These are phyloP conservation scores for Noccaea caerulescens DNA, from an alignment of 345 rosid genomes.

Conservation along the genomic window DNA sequence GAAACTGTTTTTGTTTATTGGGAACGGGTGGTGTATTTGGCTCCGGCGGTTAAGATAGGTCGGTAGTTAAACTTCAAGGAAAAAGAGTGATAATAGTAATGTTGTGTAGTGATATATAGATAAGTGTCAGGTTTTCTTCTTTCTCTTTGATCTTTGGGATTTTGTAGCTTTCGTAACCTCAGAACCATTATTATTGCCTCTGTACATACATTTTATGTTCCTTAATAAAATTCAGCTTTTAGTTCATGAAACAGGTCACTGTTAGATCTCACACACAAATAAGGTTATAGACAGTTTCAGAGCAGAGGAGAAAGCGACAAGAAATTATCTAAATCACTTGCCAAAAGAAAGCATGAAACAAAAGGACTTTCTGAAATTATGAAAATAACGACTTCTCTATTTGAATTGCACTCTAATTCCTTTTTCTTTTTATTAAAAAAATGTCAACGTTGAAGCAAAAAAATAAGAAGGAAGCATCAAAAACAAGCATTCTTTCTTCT, in stretches of 20 bases:
- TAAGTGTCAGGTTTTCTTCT: slow-evolving; percentile 36
- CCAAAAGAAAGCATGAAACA: no score
- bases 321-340: no score
- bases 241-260: slow-evolving; percentile 9
- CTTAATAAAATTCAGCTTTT: slow-evolving; percentile 62
- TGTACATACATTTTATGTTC: slow-evolving; percentile 83
- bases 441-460: background rate
- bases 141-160: slow-evolving; percentile 27
- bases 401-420: slow-evolving; percentile 8
- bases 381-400: background rate
- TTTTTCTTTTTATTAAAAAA: background rate
- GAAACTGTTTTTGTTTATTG: slow-evolving; percentile 41
- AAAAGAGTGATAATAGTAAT: slow-evolving; percentile 50
- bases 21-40: slow-evolving; percentile 43
- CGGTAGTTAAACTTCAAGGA: slow-evolving; percentile 50
- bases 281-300: background rate
- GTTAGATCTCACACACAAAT: background rate
- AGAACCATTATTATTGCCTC: slow-evolving; percentile 61
- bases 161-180: slow-evolving; percentile 55
- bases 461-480: background rate
- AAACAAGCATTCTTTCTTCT: background rate
- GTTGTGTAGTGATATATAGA: slow-evolving; percentile 48
- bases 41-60: slow-evolving; percentile 51
- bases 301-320: background rate
- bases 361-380: background rate